These are phyloP conservation scores for Trametes meyenii DNA, from an alignment of 768 basidiomycete genomes.

Conservation along the genomic window DNA sequence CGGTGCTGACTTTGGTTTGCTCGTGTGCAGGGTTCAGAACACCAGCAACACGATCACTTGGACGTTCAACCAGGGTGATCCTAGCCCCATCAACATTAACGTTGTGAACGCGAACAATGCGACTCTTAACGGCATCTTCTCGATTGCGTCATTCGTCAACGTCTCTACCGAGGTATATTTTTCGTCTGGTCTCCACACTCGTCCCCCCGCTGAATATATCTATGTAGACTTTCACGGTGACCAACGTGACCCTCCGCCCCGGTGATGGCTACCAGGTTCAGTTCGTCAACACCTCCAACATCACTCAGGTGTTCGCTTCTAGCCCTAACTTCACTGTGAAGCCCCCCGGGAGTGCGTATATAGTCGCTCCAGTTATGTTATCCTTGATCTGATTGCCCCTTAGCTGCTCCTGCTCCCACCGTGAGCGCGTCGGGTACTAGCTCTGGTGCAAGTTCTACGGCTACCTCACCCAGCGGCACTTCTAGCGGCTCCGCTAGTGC, in stretches of 20 bases:
- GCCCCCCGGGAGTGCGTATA: constrained; percentile 40
- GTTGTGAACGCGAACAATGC: constrained; percentile 36
- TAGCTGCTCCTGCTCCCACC: constrained; percentile 27
- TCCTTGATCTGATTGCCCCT: constrained; percentile 8
- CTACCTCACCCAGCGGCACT: constrained; percentile 16
- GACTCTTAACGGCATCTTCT: constrained; percentile 41
- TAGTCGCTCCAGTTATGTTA: background rate
- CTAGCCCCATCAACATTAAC: constrained; percentile 36
- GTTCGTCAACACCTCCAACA: constrained; percentile 40
- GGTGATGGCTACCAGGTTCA: constrained; percentile 37
- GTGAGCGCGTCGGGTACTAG: constrained; percentile 1
- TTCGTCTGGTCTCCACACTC: background rate
- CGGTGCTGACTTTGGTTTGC: too few relatives aligned
- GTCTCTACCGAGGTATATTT: constrained; percentile 30
- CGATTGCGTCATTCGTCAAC: constrained; percentile 38
- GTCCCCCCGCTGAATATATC: background rate
- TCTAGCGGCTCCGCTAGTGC: constrained; percentile 11
- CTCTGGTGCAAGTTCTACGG: constrained; percentile 21
- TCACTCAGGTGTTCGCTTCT: constrained; percentile 36
- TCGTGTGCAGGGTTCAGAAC: constrained; percentile 37
- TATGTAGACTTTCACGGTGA: constrained; percentile 29
- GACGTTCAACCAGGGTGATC: constrained; percentile 37
- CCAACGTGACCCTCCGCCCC: constrained; percentile 39
- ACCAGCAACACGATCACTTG: constrained; percentile 40
- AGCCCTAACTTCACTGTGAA: constrained; percentile 39